Conservation (phyloP, 2,329 filamentous ascomycete genomes). For the Ophiostoma tasmaniense region DNA sequence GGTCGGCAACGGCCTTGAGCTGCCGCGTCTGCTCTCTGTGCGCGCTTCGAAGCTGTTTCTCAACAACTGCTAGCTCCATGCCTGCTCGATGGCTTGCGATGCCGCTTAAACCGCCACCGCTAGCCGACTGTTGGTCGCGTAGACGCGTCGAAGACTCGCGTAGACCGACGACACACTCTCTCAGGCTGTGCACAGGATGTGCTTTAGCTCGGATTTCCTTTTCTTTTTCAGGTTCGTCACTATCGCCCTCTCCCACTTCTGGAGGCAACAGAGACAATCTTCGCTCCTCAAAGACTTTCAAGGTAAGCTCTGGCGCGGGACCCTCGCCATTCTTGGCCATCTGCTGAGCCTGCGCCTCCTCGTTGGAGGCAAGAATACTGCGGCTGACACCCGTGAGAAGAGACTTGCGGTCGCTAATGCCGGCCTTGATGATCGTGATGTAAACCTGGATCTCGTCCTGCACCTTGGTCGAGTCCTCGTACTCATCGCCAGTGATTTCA, state of each 20-base stretch:
- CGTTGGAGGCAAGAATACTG: slow-evolving; percentile 65
- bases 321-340: slow-evolving; percentile 57
- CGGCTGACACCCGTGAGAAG: slow-evolving; percentile 63
- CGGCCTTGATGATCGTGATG: slow-evolving; percentile 65
- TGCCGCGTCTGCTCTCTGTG: slow-evolving; percentile 47
- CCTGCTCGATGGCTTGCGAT: slow-evolving; percentile 37
- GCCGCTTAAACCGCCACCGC: slow-evolving; percentile 1
- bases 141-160: slow-evolving; percentile 52
- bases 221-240: slow-evolving; percentile 27
- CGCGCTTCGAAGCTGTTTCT: slow-evolving; percentile 52
- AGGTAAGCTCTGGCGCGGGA: slow-evolving; percentile 57
- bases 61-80: slow-evolving; percentile 57
- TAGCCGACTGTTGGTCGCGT: slow-evolving; percentile 39
- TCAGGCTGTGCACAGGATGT: slow-evolving; percentile 47
- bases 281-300: slow-evolving; percentile 44
- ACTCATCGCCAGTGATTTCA: slow-evolving; percentile 74
- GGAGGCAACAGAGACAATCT: slow-evolving; percentile 37
- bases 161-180: slow-evolving; percentile 60
- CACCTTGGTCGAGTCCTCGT: slow-evolving; percentile 74
- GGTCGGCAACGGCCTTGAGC: slow-evolving; percentile 36
- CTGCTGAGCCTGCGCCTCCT: slow-evolving; percentile 54
- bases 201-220: slow-evolving; percentile 19
- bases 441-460: slow-evolving; percentile 88
- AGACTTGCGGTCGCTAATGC: slow-evolving; percentile 70
- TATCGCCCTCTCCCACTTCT: slow-evolving; percentile 3